Evolutionary conservation across 352 stramenopile species (phyloP).

Genomic region (Globisporangium viniferum): DNA sequence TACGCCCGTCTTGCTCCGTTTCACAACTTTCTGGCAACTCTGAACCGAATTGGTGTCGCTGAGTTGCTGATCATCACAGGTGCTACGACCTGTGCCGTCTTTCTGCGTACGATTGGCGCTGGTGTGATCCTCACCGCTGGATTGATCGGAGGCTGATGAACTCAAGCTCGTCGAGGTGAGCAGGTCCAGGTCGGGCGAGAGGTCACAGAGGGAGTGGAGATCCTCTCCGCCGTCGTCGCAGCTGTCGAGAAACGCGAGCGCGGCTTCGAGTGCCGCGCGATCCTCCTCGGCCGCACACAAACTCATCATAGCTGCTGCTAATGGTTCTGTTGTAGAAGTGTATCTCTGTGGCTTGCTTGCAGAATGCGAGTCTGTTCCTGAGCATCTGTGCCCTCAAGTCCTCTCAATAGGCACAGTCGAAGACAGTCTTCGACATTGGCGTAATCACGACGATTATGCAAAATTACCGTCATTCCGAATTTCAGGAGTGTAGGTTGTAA

Average conservation of each 20-base stretch:
- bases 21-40: background rate
- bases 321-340: background rate
- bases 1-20: background rate
- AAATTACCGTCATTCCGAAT: too few relatives aligned
- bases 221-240: slow-evolving; percentile 7
- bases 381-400: too few relatives aligned
- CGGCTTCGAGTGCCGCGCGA: slow-evolving; percentile 17
- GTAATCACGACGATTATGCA: too few relatives aligned
- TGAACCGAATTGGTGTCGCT: background rate
- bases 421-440: too few relatives aligned
- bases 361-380: background rate
- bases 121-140: background rate
- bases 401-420: too few relatives aligned
- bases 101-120: too few relatives aligned
- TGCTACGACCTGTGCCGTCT: too few relatives aligned
- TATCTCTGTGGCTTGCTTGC: background rate
- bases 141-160: background rate
- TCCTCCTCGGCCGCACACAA: slow-evolving; percentile 14
- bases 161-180: background rate
- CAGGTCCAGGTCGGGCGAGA: background rate
- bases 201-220: background rate
- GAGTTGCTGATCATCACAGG: too few relatives aligned
- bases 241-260: slow-evolving; percentile 20
- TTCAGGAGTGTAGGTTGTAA: too few relatives aligned
- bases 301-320: slow-evolving; percentile 12